phyloP scores from a whole-genome alignment of 768 basidiomycete species.

The Russula foetens region DNA sequence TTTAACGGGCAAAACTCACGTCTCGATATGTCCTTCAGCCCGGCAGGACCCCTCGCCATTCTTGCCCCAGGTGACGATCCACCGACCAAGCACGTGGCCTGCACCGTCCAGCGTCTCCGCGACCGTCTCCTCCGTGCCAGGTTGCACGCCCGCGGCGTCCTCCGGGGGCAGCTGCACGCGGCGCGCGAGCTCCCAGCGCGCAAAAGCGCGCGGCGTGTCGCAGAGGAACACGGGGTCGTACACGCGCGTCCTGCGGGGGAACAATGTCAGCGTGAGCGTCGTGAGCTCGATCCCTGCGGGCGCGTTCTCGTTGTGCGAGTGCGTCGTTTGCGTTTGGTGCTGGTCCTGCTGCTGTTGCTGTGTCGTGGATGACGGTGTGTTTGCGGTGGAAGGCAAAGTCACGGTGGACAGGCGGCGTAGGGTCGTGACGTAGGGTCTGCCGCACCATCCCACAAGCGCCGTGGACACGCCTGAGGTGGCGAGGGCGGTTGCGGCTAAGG shows the following conservation, averaged over 20 bases:
- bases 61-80: conserved; percentile 72
- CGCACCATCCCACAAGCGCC: conserved; percentile 62
- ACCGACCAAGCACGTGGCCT: conserved; percentile 59
- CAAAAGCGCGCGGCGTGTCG: conserved; percentile 58
- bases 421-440: conserved; percentile 63
- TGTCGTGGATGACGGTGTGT: conserved; percentile 17
- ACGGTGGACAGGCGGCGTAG: conserved; percentile 38
- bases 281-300: conserved; percentile 59
- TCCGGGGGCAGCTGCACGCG: conserved; percentile 38
- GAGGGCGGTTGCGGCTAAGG: conserved; percentile 61
- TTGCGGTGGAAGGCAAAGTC: neutral
- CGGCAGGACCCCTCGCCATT: conserved; percentile 56
- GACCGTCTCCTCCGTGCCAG: conserved; percentile 64
- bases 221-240: conserved; percentile 70
- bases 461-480: conserved; percentile 70
- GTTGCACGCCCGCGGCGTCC: conserved; percentile 30
- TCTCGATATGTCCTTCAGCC: conserved; percentile 51
- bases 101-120: conserved; percentile 61
- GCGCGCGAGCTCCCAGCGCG: conserved; percentile 71
- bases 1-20: conserved; percentile 36
- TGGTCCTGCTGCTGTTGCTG: neutral
- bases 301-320: conserved; percentile 20
- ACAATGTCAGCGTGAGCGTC: conserved; percentile 53
- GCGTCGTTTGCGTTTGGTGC: conserved; percentile 25
- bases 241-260: conserved; percentile 56